A percentile compares a stretch with the other conserved stretches of the same genome.
These are phyloP conservation scores for Cadophora malorum DNA, from an alignment of 2,329 filamentous ascomycete species.

Conservation along the genomic window DNA sequence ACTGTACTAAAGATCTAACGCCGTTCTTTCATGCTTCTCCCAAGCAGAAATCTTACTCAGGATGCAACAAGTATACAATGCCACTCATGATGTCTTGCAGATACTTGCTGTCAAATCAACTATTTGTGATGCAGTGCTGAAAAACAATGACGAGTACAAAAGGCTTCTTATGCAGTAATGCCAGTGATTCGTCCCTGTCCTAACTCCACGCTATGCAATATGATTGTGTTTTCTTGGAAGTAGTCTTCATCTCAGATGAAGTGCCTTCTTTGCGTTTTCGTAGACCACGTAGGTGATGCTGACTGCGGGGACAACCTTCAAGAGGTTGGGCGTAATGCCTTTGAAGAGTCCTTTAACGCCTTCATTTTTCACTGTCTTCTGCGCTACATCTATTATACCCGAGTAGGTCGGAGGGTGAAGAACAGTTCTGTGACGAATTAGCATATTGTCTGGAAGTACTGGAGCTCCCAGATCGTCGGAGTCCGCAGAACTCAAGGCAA, in stretches of 20 bases:
- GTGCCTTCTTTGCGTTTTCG: conserved; percentile 81
- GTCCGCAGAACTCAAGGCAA: no score
- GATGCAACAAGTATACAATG: conserved; percentile 14
- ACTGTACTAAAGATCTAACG: conserved; percentile 11
- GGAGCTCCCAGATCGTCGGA: no score
- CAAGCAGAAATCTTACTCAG: neutral
- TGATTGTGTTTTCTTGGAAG: neutral
- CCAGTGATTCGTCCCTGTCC: neutral
- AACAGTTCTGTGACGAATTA: conserved; percentile 62
- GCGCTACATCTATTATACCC: conserved; percentile 87
- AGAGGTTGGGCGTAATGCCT: conserved; percentile 89
- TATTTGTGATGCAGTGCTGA: neutral
- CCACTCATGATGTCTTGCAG: conserved; percentile 6
- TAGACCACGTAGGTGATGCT: conserved; percentile 96
- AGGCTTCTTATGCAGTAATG: conserved; percentile 6
- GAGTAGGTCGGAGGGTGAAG: conserved; percentile 90
- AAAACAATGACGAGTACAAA: neutral
- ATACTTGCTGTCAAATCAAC: neutral
- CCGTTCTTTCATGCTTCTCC: neutral
- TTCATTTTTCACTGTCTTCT: conserved; percentile 82
- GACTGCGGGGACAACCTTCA: conserved; percentile 95
- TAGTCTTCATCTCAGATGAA: conserved; percentile 48
- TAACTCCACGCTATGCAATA: conserved; percentile 18
- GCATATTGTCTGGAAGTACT: neutral
- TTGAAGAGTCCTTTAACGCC: conserved; percentile 90